These are phyloP conservation scores for Lepraria neglecta DNA, from an alignment of 495 filamentous ascomycete species.

Conservation along the genomic window DNA sequence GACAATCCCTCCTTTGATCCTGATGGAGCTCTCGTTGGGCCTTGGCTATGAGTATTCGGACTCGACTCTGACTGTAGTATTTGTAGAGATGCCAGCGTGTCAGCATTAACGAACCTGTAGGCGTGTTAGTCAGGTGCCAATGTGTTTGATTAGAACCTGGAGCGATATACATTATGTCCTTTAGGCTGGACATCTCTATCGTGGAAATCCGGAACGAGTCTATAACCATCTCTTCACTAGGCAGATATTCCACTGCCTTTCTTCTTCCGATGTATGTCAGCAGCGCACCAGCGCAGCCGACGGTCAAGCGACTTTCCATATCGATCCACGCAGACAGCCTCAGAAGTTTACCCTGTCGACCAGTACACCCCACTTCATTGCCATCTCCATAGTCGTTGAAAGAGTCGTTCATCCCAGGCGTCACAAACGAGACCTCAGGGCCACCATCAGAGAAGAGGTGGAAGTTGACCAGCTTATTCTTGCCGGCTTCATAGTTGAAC, in stretches of 20 bases:
- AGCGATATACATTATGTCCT: conserved; percentile 58
- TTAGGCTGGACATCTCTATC: conserved; percentile 72
- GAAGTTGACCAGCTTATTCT: conserved; percentile 57
- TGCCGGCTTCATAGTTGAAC: conserved; percentile 66
- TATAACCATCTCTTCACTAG: conserved; percentile 45
- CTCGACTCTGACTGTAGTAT: conserved; percentile 80
- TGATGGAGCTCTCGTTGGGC: conserved; percentile 57
- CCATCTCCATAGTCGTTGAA: conserved; percentile 40
- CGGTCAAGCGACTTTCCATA: conserved; percentile 64
- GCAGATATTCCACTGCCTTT: conserved; percentile 52
- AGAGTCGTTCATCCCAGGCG: conserved; percentile 50
- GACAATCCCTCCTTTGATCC: conserved; percentile 86
- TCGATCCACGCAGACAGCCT: conserved; percentile 69
- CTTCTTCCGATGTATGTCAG: conserved; percentile 71
- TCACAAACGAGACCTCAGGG: conserved; percentile 51
- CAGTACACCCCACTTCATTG: conserved; percentile 45
- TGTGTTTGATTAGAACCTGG: not conserved
- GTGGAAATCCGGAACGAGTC: conserved; percentile 52
- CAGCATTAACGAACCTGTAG: conserved; percentile 68
- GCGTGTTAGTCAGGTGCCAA: conserved; percentile 15
- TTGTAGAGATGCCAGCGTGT: conserved; percentile 76
- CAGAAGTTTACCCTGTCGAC: conserved; percentile 60
- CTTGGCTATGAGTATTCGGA: conserved; percentile 77
- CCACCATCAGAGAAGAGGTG: conserved; percentile 43
- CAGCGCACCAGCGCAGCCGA: conserved; percentile 82